Evolutionary conservation across 257 asterid species (phyloP).

Genomic region (Lycium barbarum): DNA sequence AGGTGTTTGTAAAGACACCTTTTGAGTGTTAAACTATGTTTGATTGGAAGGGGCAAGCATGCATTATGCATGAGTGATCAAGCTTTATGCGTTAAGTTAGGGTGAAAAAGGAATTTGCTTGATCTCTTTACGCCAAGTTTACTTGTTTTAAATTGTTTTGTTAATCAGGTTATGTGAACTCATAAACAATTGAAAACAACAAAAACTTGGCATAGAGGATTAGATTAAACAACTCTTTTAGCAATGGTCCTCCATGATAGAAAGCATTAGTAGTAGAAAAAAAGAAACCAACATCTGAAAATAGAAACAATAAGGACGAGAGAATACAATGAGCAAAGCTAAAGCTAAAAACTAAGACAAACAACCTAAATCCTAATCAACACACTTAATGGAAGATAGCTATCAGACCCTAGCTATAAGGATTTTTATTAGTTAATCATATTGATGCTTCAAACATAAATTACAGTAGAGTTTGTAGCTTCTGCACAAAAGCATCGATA

Average conservation of each 20-base stretch:
- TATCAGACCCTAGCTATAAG: not conserved
- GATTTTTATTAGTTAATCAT: not conserved
- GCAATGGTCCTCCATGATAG: not conserved
- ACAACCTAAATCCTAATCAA: not conserved
- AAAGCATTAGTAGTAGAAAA: not conserved
- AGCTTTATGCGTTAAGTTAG: too few species aligned
- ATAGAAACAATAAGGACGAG: not conserved
- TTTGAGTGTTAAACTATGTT: too few species aligned
- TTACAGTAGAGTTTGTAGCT: slow-evolving; percentile 4
- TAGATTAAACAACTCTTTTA: not conserved
- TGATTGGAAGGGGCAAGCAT: too few species aligned
- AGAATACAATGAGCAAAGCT: too few species aligned
- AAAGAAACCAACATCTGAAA: not conserved
- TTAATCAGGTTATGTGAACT: too few species aligned
- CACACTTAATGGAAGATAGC: not conserved
- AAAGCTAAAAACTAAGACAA: not conserved
- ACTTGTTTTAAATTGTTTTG: too few species aligned
- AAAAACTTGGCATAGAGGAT: too few species aligned
- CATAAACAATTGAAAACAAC: too few species aligned
- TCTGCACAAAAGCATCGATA: slow-evolving; percentile 34
- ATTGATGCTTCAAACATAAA: not conserved
- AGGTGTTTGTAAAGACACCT: too few species aligned
- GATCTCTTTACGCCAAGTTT: too few species aligned
- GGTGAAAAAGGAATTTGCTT: too few species aligned
- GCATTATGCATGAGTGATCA: too few species aligned